Evolutionary conservation across 2,329 filamentous ascomycete genomes (phyloP).

Genomic region (Botryotinia globosa): DNA sequence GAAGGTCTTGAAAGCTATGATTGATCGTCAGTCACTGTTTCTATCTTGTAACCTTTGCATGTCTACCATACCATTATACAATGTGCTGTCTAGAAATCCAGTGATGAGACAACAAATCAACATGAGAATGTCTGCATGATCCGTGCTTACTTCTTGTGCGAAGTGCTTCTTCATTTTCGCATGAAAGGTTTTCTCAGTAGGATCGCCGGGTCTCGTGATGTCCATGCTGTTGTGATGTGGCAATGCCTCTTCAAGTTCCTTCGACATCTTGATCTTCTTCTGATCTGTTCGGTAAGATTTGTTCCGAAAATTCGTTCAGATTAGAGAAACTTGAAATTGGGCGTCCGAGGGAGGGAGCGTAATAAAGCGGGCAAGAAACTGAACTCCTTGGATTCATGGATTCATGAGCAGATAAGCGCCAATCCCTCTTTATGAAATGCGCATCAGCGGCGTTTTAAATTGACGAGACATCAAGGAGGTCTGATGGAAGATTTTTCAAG

Average conservation of each 20-base stretch:
- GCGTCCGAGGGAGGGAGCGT: not conserved
- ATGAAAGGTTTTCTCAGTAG: not conserved
- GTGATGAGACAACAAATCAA: constrained; percentile 74
- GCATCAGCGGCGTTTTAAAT: not conserved
- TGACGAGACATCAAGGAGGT: not conserved
- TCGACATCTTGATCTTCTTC: not conserved
- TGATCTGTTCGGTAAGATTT: not conserved
- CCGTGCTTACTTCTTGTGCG: constrained; percentile 15
- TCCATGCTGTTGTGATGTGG: constrained; percentile 9
- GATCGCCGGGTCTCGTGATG: not conserved
- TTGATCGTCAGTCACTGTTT: constrained; percentile 13
- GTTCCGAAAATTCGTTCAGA: not conserved
- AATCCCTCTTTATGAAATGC: constrained; percentile 13
- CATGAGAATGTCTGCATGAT: constrained; percentile 39
- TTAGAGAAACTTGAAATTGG: not conserved
- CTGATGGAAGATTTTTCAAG: not conserved
- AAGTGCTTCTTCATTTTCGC: constrained; percentile 9
- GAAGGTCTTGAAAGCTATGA: constrained; percentile 20
- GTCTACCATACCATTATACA: constrained; percentile 21
- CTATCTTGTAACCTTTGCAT: not conserved
- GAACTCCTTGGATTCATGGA: constrained; percentile 7
- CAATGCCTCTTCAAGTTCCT: not conserved
- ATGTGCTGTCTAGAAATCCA: constrained; percentile 69
- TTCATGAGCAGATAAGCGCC: constrained; percentile 10
- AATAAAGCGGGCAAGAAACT: not conserved